phyloP scores from a whole-genome alignment of 345 rosid genomes.

The Eucalyptus pumila region DNA sequence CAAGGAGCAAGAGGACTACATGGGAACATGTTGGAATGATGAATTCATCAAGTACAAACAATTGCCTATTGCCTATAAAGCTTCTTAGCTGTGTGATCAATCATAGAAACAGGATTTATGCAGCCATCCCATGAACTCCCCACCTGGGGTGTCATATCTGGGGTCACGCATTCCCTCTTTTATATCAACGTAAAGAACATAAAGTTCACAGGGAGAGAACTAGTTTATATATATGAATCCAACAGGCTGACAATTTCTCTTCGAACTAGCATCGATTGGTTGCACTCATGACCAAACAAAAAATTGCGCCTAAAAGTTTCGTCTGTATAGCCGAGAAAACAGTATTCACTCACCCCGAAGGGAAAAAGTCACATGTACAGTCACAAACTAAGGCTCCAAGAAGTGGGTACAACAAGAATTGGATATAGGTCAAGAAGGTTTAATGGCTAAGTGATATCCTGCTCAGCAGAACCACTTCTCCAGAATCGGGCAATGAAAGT shows the following conservation, averaged over 20 bases:
- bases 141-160: background rate
- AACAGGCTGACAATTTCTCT: background rate
- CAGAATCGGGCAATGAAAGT: constrained; percentile 13
- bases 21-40: background rate
- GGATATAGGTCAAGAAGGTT: background rate
- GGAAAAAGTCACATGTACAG: background rate
- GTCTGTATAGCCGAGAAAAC: background rate
- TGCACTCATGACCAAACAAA: background rate
- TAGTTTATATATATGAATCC: background rate
- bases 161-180: background rate
- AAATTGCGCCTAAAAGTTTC: background rate
- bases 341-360: background rate
- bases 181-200: background rate
- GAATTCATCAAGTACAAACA: background rate
- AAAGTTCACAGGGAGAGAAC: background rate
- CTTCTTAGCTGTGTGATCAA: background rate
- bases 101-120: background rate
- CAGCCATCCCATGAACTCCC: background rate
- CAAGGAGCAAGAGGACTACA: background rate
- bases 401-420: background rate
- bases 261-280: background rate
- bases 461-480: constrained; percentile 23
- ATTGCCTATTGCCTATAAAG: background rate
- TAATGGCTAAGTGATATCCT: constrained; percentile 6
- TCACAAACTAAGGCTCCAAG: background rate